Conservation (phyloP, 2,329 filamentous ascomycete species). For the Cercospora berteroae region DNA sequence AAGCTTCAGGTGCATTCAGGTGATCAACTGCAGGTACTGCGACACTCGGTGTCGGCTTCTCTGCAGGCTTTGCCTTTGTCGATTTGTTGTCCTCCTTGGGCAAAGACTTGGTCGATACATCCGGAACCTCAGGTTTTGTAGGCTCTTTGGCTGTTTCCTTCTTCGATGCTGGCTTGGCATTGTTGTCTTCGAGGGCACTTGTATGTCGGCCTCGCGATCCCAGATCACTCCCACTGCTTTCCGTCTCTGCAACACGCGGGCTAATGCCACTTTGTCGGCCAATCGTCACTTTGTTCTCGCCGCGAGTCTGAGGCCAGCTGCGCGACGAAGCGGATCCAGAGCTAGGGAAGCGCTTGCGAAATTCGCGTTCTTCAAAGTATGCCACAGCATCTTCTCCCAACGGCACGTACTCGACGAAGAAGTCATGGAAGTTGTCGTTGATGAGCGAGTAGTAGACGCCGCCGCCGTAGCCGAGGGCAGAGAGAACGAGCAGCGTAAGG, state of each 20-base stretch:
- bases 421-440: constrained; percentile 98
- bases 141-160: constrained; percentile 24
- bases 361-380: constrained; percentile 93
- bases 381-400: constrained; percentile 92
- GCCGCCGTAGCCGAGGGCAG: constrained; percentile 75
- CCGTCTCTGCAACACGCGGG: constrained; percentile 69
- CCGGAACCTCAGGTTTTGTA: constrained; percentile 30
- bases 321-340: constrained; percentile 42
- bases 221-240: constrained; percentile 46
- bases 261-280: constrained; percentile 81
- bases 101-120: constrained; percentile 17
- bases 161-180: constrained; percentile 43
- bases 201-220: constrained; percentile 56
- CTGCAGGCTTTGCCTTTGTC: constrained; percentile 34
- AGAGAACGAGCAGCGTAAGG: constrained; percentile 71
- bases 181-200: constrained; percentile 56
- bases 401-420: constrained; percentile 96
- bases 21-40: constrained; percentile 70
- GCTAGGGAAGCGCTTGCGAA: constrained; percentile 76
- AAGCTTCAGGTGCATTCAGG: constrained; percentile 69
- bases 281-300: constrained; percentile 73
- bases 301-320: constrained; percentile 49
- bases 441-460: constrained; percentile 90
- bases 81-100: constrained; percentile 26
- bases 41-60: constrained; percentile 45